Evolutionary conservation across 345 rosid genomes (phyloP), one percentile per base, ranked within the genome.

Genomic region (Nasturtium officinale): DNA sequence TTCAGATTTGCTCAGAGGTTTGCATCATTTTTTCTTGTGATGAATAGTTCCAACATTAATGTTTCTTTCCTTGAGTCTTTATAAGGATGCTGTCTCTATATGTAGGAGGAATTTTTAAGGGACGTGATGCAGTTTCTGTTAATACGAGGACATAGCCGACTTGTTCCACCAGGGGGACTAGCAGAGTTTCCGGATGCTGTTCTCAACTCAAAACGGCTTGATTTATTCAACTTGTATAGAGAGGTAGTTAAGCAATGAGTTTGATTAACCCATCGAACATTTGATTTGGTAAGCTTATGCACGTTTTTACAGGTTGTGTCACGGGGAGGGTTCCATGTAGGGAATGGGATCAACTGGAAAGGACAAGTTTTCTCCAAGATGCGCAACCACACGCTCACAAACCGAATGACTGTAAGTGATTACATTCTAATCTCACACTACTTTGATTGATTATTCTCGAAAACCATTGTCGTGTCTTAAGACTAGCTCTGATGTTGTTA

Each of bases 351-450:
- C 77, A 96, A 96, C 77, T 96, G 99, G 99, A 96, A 96, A 82
- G 99, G 99, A 76, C 99, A 96, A 82, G 99, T 96, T 77, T 96
- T 96, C 84, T 96, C 99, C 21, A 96, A 92, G 90, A 96, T 96
- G 99, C 92, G 97, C 28, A 96, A 96, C 87, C 96, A 96, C 77
- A 96, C 99, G 5, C 77, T 87, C 74, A 91, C 98, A 61, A 95
- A 95, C 79, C 84, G 97, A 85, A 95, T 95, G 97, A 91, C 99
- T 13, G 99, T 95, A 90, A 62, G 82, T 60, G 64, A 77, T 56
- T 30, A 69, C 48, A 53, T 60, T 74, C 9, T 16, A 13, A 11
- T 30, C 48, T 67, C 61, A 37, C 61, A 37, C 7, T 9, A 65
- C 28, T 47, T 43, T 32, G 6, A 13, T 54, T n/a, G 64, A 11